Evolutionary conservation across 78 protist genomes (phyloP).

Genomic region (Cavenderia fasciculata): DNA sequence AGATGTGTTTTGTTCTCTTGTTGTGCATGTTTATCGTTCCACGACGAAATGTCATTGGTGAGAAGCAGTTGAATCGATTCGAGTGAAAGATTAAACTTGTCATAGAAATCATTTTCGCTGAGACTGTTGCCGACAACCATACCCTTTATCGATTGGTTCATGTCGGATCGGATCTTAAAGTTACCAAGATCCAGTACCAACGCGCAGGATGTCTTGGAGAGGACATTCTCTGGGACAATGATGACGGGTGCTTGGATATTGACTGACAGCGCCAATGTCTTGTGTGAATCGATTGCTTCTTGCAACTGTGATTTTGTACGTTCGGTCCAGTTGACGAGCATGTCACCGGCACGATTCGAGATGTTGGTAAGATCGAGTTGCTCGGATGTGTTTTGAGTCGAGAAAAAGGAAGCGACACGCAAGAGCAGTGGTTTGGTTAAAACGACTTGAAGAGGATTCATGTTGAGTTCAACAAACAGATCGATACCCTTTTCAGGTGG

Average conservation of each 20-base stretch:
- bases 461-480: slow-evolving; percentile 40
- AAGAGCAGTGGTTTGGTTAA: slow-evolving; percentile 51
- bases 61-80: slow-evolving; percentile 42
- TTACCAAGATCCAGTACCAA: slow-evolving; percentile 66
- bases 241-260: slow-evolving; percentile 72
- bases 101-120: slow-evolving; percentile 61
- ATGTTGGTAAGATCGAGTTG: slow-evolving; percentile 62
- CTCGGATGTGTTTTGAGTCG: no score
- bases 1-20: not conserved
- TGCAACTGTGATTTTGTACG: slow-evolving; percentile 53
- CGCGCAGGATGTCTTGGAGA: not conserved
- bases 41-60: slow-evolving; percentile 13
- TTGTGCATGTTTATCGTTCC: not conserved
- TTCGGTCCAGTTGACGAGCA: slow-evolving; percentile 27
- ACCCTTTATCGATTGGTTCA: slow-evolving; percentile 15
- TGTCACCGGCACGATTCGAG: slow-evolving; percentile 54
- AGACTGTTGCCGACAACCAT: not conserved
- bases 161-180: slow-evolving; percentile 37
- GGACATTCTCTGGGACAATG: slow-evolving; percentile 58
- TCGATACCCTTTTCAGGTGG: slow-evolving; percentile 43
- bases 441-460: slow-evolving; percentile 61
- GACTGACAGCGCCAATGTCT: slow-evolving; percentile 42
- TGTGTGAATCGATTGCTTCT: slow-evolving; percentile 66
- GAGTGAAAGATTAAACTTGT: slow-evolving; percentile 51
- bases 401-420: slow-evolving; percentile 44